These are phyloP conservation scores for Pseudogymnoascus sp. DNA, from an alignment of 2,329 filamentous ascomycete species.

Conservation along the genomic window DNA sequence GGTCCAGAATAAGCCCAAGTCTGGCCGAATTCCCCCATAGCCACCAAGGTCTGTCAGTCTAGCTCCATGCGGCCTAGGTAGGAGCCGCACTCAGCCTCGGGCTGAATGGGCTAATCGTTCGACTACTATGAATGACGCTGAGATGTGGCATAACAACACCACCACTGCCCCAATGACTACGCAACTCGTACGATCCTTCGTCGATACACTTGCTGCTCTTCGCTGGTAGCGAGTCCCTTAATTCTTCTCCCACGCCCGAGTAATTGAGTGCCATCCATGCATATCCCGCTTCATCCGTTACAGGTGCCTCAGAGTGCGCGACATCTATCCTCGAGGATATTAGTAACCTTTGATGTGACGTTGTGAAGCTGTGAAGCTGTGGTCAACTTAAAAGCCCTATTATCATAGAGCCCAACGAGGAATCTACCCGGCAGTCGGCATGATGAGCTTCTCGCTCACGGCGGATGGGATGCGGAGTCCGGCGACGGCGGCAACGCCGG, in stretches of 20 bases:
- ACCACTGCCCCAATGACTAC: conserved; percentile 8
- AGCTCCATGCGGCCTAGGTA: neutral
- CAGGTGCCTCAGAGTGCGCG: neutral
- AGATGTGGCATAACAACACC: conserved; percentile 1
- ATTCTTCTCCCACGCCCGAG: neutral
- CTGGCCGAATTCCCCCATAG: neutral
- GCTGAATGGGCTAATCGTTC: neutral
- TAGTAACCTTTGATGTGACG: neutral
- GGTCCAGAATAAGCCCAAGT: conserved; percentile 5
- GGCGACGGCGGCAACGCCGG: neutral
- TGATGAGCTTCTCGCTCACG: conserved; percentile 8
- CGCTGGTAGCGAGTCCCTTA: conserved; percentile 1
- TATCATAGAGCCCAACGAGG: neutral
- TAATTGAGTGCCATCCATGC: conserved; percentile 3
- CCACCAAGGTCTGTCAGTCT: conserved; percentile 9
- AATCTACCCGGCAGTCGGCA: neutral
- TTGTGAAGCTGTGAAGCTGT: neutral
- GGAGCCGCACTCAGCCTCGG: conserved; percentile 8
- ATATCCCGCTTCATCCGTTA: neutral
- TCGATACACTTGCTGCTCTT: neutral
- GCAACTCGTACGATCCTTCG: conserved; percentile 8
- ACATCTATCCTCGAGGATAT: neutral
- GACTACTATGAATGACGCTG: neutral
- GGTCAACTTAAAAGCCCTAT: neutral
- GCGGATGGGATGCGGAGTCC: neutral